Evolutionary conservation across 2,329 filamentous ascomycete species (phyloP).

Genomic region (Pseudocercospora musae): DNA sequence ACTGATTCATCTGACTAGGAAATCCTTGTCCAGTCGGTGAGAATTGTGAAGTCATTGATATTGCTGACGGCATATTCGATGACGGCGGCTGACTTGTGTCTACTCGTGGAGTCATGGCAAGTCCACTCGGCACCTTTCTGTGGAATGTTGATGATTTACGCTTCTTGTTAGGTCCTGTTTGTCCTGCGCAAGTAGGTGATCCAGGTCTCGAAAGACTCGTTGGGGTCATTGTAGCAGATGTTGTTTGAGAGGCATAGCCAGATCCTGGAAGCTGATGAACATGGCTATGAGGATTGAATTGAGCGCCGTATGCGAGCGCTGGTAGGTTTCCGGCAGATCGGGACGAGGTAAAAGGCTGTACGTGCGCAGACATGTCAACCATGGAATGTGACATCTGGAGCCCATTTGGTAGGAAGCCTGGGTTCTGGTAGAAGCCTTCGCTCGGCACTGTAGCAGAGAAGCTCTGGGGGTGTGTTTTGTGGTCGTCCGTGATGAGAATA

Average conservation of each 20-base stretch:
- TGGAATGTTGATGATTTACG: slow-evolving; percentile 58
- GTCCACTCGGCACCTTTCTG: slow-evolving; percentile 65
- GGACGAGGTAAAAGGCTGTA: slow-evolving; percentile 53
- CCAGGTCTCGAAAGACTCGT: slow-evolving; percentile 68
- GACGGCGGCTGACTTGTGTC: slow-evolving; percentile 51
- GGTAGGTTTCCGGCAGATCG: slow-evolving; percentile 64
- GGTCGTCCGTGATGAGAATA: slow-evolving; percentile 97
- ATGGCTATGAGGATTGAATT: slow-evolving; percentile 35
- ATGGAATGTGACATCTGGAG: slow-evolving; percentile 39
- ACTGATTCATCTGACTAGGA: slow-evolving; percentile 25
- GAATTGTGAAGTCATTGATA: slow-evolving; percentile 36
- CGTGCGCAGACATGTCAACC: slow-evolving; percentile 37
- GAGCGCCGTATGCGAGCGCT: slow-evolving; percentile 43
- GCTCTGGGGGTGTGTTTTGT: slow-evolving; percentile 69
- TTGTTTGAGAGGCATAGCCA: slow-evolving; percentile 35
- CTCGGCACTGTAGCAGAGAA: slow-evolving; percentile 30
- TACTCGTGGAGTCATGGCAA: slow-evolving; percentile 75
- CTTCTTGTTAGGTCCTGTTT: slow-evolving; percentile 71
- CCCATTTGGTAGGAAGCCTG: slow-evolving; percentile 29
- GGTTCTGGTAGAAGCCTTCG: slow-evolving; percentile 28
- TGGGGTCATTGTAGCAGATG: slow-evolving; percentile 53
- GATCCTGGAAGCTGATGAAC: slow-evolving; percentile 34
- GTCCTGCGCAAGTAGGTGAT: slow-evolving; percentile 59
- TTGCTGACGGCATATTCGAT: slow-evolving; percentile 29
- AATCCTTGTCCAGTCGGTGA: slow-evolving; percentile 41